A percentile compares a stretch with the other conserved stretches of the same genome.
These are phyloP conservation scores for Leccinum imitatum DNA, from an alignment of 768 basidiomycete species.

Conservation along the genomic window DNA sequence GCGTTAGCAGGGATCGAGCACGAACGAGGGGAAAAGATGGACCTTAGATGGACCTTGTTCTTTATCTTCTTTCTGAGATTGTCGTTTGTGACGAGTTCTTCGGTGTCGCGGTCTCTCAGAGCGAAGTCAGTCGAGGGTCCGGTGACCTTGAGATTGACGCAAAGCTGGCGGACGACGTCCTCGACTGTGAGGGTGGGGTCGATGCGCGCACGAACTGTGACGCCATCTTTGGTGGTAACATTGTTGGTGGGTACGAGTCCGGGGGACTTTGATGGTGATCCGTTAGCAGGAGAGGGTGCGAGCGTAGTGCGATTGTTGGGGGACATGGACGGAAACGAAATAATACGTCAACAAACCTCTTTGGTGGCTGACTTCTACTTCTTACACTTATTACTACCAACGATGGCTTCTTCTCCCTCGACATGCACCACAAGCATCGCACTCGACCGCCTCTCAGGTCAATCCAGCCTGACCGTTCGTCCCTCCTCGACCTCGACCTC, in stretches of 20 bases:
- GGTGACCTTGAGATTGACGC: constrained; percentile 75
- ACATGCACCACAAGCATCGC: not conserved
- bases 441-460: constrained; percentile 17
- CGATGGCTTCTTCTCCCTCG: not conserved
- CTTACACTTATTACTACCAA: no score
- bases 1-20: constrained; percentile 1
- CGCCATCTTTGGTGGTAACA: constrained; percentile 73
- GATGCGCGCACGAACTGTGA: constrained; percentile 78
- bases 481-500: not conserved
- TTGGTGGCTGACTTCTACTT: no score
- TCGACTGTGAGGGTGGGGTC: constrained; percentile 82
- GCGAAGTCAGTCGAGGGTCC: constrained; percentile 73
- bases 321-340: constrained; percentile 10
- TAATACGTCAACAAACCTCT: no score
- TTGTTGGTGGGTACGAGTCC: constrained; percentile 78
- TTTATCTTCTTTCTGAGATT: constrained; percentile 83
- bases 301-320: constrained; percentile 29
- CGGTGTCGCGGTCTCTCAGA: constrained; percentile 71
- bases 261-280: constrained; percentile 41
- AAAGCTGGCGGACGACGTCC: constrained; percentile 82
- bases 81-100: constrained; percentile 84
- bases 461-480: constrained; percentile 4
- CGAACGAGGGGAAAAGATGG: constrained; percentile 22
- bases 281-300: constrained; percentile 31
- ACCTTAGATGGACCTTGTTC: constrained; percentile 78